Evolutionary conservation across 371 early-diverging fungal genomes (phyloP).

Genomic region (Syncephalastrum contaminatum): DNA sequence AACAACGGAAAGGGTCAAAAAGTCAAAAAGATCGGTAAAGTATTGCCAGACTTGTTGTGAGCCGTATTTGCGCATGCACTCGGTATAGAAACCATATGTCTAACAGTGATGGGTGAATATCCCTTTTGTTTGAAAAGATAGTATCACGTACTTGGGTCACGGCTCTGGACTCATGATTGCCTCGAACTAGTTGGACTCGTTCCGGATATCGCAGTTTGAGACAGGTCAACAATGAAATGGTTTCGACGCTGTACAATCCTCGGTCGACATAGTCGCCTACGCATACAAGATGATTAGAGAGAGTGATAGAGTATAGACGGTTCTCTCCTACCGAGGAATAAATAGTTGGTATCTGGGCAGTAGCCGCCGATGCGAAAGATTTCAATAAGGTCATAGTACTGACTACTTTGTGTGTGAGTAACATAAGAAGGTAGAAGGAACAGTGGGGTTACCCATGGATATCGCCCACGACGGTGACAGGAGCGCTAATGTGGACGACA

Average conservation of each 20-base stretch:
- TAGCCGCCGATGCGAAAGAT: slow-evolving; percentile 94
- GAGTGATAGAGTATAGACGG: background rate
- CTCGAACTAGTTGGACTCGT: slow-evolving; percentile 90
- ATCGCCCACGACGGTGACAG: slow-evolving; percentile 95
- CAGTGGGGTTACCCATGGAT: slow-evolving; percentile 77
- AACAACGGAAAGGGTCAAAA: slow-evolving; percentile 86
- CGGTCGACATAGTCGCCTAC: slow-evolving; percentile 98
- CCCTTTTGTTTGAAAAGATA: background rate
- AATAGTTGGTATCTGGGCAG: slow-evolving; percentile 91
- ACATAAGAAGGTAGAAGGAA: background rate
- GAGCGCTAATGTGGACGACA: slow-evolving; percentile 84
- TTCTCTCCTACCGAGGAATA: slow-evolving; percentile 91
- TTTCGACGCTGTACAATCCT: slow-evolving; percentile 94
- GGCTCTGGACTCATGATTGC: slow-evolving; percentile 97
- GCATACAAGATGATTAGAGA: background rate
- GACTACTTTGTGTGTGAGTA: slow-evolving; percentile 52
- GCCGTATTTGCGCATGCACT: slow-evolving; percentile 91
- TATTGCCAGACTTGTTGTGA: slow-evolving; percentile 86
- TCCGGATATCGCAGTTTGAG: slow-evolving; percentile 92
- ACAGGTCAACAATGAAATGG: slow-evolving; percentile 86
- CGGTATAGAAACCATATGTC: slow-evolving; percentile 98
- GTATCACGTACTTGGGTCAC: slow-evolving; percentile 71
- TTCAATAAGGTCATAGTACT: slow-evolving; percentile 94
- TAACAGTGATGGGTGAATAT: slow-evolving; percentile 17
- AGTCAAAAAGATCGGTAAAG: slow-evolving; percentile 96